Conservation (phyloP, 169 alveolate genomes). For the Eimeria maxima region DNA sequence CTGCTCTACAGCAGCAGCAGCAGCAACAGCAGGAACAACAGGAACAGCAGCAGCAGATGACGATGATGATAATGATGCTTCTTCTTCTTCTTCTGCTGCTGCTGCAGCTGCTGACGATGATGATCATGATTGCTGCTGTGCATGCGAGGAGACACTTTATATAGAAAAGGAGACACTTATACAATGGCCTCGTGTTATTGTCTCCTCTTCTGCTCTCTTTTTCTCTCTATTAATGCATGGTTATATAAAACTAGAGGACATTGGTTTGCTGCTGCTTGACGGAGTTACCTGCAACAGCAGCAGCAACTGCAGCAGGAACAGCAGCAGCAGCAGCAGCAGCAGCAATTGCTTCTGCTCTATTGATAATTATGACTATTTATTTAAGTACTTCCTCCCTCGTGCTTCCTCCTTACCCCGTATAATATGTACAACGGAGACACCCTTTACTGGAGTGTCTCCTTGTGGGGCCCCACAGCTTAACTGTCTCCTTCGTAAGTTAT, state of each 20-base stretch:
- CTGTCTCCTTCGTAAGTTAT: neutral
- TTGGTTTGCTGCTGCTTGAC: conserved; percentile 31
- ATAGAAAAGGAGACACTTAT: neutral
- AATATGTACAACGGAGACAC: neutral
- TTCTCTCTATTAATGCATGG: conserved; percentile 35
- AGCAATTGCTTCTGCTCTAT: neutral
- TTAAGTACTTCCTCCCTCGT: neutral
- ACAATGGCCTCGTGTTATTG: conserved; percentile 40
- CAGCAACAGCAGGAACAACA: too few relatives aligned
- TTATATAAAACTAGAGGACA: neutral
- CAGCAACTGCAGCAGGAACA: conserved; percentile 44
- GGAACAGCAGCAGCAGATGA: too few relatives aligned
- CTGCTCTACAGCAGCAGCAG: too few relatives aligned
- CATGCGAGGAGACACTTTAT: neutral
- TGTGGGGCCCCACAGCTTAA: neutral
- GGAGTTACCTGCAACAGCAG: conserved; percentile 37
- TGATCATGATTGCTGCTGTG: neutral
- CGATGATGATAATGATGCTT: neutral
- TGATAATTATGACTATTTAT: neutral
- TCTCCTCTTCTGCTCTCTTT: neutral
- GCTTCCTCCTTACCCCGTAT: conserved; percentile 2
- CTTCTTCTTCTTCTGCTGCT: neutral
- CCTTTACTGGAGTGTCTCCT: neutral
- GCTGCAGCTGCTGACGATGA: neutral
- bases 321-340: conserved; percentile 36